phyloP scores from a whole-genome alignment of 352 stramenopile genomes.

The Pythium scleroteichum region DNA sequence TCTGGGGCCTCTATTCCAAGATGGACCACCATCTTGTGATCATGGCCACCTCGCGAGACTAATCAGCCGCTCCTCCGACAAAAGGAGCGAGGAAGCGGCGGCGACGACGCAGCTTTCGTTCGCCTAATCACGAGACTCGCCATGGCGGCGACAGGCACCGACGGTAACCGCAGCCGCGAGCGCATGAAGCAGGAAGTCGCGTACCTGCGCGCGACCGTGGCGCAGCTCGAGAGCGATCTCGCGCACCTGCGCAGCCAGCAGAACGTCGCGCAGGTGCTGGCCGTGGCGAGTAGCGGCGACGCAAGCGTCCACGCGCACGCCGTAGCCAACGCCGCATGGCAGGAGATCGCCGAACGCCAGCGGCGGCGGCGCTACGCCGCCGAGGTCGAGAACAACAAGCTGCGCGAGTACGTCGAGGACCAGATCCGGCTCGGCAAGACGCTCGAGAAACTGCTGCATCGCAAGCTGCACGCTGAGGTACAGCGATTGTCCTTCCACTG shows the following conservation, averaged over 20 bases:
- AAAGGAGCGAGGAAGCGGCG: no score
- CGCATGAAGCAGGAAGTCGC: constrained; percentile 28
- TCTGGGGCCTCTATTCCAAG: no score
- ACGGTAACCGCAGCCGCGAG: constrained; percentile 26
- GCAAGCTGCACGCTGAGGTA: constrained; percentile 12
- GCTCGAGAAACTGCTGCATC: constrained; percentile 18
- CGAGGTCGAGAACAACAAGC: constrained; percentile 41
- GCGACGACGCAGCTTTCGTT: no score
- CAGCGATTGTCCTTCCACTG: no score
- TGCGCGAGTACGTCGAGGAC: constrained; percentile 43
- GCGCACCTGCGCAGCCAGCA: neutral
- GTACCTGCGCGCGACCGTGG: constrained; percentile 25
- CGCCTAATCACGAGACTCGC: neutral
- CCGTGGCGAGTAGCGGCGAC: neutral
- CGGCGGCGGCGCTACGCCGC: constrained; percentile 16
- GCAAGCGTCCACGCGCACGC: neutral
- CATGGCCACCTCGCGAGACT: no score
- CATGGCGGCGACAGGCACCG: neutral
- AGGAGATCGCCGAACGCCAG: constrained; percentile 19
- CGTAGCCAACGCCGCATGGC: constrained; percentile 6
- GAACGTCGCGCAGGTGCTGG: neutral
- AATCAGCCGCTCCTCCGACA: no score
- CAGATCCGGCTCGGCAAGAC: constrained; percentile 19
- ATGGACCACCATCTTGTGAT: no score
- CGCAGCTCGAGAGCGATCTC: constrained; percentile 28